A percentile compares a stretch with the other conserved stretches of the same genome.
These are phyloP conservation scores for Zasmidium cellare DNA, from an alignment of 2,329 filamentous ascomycete genomes.

Conservation along the genomic window DNA sequence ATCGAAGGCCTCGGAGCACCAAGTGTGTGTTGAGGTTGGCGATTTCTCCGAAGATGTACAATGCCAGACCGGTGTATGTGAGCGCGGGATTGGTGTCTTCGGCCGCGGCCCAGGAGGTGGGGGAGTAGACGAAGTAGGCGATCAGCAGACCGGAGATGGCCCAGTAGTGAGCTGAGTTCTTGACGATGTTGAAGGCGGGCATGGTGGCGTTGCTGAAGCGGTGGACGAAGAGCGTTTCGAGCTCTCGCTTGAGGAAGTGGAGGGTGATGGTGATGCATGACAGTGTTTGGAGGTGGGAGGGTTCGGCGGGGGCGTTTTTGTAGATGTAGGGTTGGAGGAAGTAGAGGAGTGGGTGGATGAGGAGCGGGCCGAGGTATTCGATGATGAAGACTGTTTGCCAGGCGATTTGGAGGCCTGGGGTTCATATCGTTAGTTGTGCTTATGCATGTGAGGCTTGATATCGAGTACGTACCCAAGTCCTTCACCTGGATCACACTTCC, in stretches of 20 bases:
- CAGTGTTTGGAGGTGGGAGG: conserved; percentile 70
- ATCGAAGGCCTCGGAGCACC: conserved; percentile 74
- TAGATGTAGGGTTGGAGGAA: conserved; percentile 72
- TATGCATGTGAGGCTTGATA: conserved; percentile 69
- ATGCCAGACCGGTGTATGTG: conserved; percentile 66
- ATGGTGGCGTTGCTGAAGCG: conserved; percentile 94
- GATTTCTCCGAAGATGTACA: conserved; percentile 77
- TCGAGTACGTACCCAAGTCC: conserved; percentile 70
- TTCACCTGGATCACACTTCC: conserved; percentile 76
- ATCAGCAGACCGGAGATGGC: conserved; percentile 74
- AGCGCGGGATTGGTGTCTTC: conserved; percentile 51
- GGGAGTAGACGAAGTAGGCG: conserved; percentile 82
- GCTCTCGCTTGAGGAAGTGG: conserved; percentile 94
- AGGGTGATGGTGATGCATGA: conserved; percentile 71
- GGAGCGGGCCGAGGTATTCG: conserved; percentile 88
- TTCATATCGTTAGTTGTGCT: no score
- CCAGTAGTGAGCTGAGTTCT: conserved; percentile 97
- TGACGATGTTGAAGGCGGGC: conserved; percentile 87
- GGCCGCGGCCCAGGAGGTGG: conserved; percentile 66
- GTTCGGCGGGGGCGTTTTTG: conserved; percentile 46
- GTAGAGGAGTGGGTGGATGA: conserved; percentile 78
- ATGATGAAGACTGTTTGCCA: conserved; percentile 95
- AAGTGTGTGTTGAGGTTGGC: conserved; percentile 79
- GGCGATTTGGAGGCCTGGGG: conserved; percentile 76
- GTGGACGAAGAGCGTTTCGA: conserved; percentile 92